Conservation (phyloP, 192 early-diverging fungal species). For the Coemansia sp. region DNA sequence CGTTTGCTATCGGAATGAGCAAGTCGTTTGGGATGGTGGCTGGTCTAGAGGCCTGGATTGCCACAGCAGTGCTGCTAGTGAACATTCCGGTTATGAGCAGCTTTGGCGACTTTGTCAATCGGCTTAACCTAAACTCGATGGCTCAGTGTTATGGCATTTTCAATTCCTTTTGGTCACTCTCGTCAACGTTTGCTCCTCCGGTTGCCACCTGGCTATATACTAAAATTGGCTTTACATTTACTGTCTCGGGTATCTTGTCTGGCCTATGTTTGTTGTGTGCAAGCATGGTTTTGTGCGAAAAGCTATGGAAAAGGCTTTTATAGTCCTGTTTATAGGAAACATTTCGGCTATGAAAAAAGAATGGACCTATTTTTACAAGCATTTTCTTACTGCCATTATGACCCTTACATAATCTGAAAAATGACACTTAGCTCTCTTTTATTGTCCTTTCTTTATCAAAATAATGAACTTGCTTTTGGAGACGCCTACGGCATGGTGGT, state of each 20-base stretch:
- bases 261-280: constrained; percentile 24
- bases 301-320: not conserved
- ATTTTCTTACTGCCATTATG: not conserved
- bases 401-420: too few relatives aligned
- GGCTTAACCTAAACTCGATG: constrained; percentile 42
- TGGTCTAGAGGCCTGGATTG: constrained; percentile 23
- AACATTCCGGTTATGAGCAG: constrained; percentile 53
- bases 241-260: constrained; percentile 23
- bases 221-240: constrained; percentile 33
- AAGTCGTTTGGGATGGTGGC: constrained; percentile 27
- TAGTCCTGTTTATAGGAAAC: too few relatives aligned
- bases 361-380: not conserved
- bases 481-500: constrained; percentile 45
- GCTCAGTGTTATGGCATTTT: constrained; percentile 43
- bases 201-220: constrained; percentile 39
- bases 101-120: constrained; percentile 52
- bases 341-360: not conserved
- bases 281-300: constrained; percentile 14
- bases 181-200: constrained; percentile 37
- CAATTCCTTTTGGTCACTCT: constrained; percentile 45
- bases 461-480: constrained; percentile 6
- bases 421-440: too few relatives aligned
- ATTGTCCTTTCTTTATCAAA: not conserved
- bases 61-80: constrained; percentile 15
- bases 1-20: constrained; percentile 29